A percentile compares a stretch with the other conserved stretches of the same genome.
Conservation (phyloP, 1,284 basidiomycete species). For the Pseudozyma flocculosa region DNA sequence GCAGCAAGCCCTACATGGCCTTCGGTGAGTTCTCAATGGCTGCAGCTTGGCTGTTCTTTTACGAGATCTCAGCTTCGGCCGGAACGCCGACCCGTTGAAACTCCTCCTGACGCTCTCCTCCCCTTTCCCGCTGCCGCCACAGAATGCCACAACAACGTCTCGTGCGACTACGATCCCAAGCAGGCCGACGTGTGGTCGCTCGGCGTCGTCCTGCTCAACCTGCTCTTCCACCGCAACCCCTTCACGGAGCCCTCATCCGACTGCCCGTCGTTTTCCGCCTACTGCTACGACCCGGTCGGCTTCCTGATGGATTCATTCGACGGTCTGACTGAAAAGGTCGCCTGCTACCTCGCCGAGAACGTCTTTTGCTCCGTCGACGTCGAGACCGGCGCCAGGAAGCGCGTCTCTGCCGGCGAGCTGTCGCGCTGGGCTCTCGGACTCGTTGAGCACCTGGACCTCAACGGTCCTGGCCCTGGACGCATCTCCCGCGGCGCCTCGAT, state of each 20-base stretch:
- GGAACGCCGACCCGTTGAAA: too few species aligned
- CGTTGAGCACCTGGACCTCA: slow-evolving; percentile 62
- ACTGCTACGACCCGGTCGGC: slow-evolving; percentile 73
- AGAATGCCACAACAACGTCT: slow-evolving; percentile 97
- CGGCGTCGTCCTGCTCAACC: slow-evolving; percentile 96
- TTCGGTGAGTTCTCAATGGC: slow-evolving; percentile 79
- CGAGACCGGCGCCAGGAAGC: slow-evolving; percentile 60
- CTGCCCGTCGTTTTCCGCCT: slow-evolving; percentile 78
- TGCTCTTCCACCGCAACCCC: slow-evolving; percentile 97
- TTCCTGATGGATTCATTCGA: slow-evolving; percentile 89
- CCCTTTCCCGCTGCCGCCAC: slow-evolving; percentile 9
- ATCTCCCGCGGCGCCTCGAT: slow-evolving; percentile 36
- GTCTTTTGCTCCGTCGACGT: slow-evolving; percentile 79
- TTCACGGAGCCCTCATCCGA: slow-evolving; percentile 88
- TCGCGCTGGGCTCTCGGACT: slow-evolving; percentile 81
- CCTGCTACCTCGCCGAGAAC: slow-evolving; percentile 77
- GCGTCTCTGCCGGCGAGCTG: slow-evolving; percentile 79
- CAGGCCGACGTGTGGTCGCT: slow-evolving; percentile 98
- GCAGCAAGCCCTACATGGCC: slow-evolving; percentile 98
- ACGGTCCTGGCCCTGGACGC: slow-evolving; percentile 11
- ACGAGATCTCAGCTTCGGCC: too few species aligned
- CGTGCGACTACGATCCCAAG: slow-evolving; percentile 85
- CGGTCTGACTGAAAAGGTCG: slow-evolving; percentile 84
- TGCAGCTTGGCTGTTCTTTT: too few species aligned
- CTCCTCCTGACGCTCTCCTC: too few species aligned